A percentile compares a stretch with the other conserved stretches of the same genome.
Evolutionary conservation across 2,329 filamentous ascomycete genomes (phyloP).

Genomic region (Raffaelea arxii): DNA sequence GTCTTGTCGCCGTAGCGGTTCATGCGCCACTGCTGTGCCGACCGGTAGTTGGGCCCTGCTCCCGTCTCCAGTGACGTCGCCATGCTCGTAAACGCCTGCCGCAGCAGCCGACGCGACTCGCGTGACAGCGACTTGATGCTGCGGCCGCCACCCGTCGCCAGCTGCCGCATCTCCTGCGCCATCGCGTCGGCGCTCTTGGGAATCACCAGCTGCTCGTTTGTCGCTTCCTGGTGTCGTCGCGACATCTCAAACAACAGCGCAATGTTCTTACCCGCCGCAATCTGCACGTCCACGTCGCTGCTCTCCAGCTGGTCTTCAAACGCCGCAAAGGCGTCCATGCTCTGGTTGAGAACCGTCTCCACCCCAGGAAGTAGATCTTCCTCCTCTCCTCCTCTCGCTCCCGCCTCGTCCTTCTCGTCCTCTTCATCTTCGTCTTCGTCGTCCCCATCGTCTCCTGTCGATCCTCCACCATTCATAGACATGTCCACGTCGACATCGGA

Average conservation of each 20-base stretch:
- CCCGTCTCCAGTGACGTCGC: conserved; percentile 44
- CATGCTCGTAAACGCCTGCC: conserved; percentile 39
- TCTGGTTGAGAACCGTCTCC: conserved; percentile 25
- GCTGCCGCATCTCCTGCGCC: conserved; percentile 35
- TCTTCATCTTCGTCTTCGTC: conserved; percentile 60
- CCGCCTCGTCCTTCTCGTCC: not conserved
- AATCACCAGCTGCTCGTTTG: conserved; percentile 37
- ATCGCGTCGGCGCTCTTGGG: conserved; percentile 38
- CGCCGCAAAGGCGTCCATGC: conserved; percentile 64
- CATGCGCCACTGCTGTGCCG: conserved; percentile 30
- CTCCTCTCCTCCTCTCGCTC: conserved; percentile 18
- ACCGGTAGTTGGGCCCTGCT: conserved; percentile 41
- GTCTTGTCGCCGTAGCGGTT: conserved; percentile 29
- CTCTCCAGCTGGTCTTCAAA: conserved; percentile 82
- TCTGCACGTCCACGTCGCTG: conserved; percentile 60
- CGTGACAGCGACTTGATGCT: conserved; percentile 38
- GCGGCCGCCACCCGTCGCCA: conserved; percentile 26
- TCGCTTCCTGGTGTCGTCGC: conserved; percentile 37
- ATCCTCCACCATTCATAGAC: too few species aligned
- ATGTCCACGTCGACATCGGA: too few species aligned
- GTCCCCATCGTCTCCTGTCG: conserved; percentile 32
- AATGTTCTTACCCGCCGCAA: conserved; percentile 70
- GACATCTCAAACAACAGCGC: conserved; percentile 72
- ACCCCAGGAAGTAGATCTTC: conserved; percentile 51
- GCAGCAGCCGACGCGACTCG: conserved; percentile 36